phyloP scores from a whole-genome alignment of 306 rosid species.

The Abrus pulchellus region DNA sequence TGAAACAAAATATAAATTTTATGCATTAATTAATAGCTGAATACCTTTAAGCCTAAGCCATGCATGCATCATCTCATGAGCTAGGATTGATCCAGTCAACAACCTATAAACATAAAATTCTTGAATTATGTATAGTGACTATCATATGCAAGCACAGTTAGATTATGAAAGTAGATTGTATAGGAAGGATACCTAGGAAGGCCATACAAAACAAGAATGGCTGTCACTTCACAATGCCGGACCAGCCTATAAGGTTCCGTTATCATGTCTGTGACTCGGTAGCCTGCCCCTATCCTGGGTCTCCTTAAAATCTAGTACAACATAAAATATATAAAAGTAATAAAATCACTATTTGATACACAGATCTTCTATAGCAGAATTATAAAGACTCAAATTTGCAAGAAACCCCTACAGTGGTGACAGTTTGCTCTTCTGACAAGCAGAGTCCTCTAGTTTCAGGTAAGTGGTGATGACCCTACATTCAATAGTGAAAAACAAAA shows the following conservation, averaged over 20 bases:
- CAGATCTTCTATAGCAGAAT: constrained; percentile 38
- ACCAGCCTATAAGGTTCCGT: constrained; percentile 83
- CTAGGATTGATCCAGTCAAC: constrained; percentile 95
- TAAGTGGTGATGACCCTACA: constrained; percentile 96
- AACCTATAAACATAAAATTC: constrained; percentile 62
- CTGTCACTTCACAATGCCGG: constrained; percentile 96
- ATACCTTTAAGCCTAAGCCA: constrained; percentile 98
- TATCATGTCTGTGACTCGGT: constrained; percentile 76
- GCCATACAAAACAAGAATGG: constrained; percentile 92
- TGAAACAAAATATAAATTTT: constrained; percentile 21
- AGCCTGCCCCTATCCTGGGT: constrained; percentile 84
- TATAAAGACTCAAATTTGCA: constrained; percentile 32
- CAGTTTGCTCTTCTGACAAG: constrained; percentile 97
- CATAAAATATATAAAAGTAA: constrained; percentile 14
- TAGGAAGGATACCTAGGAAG: constrained; percentile 81
- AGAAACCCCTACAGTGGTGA: constrained; percentile 76
- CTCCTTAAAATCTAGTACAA: constrained; percentile 75
- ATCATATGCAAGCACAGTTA: constrained; percentile 23
- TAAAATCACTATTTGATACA: constrained; percentile 11
- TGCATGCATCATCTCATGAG: constrained; percentile 99
- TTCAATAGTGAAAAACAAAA: constrained; percentile 44
- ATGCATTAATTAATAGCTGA: constrained; percentile 27
- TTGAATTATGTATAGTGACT: constrained; percentile 42
- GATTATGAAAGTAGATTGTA: background rate
- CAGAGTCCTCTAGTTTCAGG: constrained; percentile 99